Evolutionary conservation across 768 basidiomycete genomes (phyloP).

Genomic region (Mycena albidolilacea): DNA sequence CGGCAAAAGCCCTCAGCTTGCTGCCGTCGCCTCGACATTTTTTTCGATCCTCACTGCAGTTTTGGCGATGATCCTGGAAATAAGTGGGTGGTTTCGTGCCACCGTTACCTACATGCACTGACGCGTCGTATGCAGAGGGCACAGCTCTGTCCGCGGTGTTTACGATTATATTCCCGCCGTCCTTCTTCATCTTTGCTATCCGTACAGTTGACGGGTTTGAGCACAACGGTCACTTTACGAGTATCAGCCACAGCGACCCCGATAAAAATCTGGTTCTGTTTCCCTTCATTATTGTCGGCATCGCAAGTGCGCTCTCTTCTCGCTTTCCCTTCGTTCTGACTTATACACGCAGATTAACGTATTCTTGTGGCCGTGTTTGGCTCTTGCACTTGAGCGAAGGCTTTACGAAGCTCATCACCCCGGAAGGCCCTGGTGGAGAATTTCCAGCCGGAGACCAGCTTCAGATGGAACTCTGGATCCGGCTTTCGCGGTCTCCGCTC

Average conservation of each 20-base stretch:
- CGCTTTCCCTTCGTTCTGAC: not conserved
- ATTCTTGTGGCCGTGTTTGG: constrained; percentile 82
- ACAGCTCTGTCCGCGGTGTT: constrained; percentile 56
- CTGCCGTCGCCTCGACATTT: constrained; percentile 77
- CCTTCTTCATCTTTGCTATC: constrained; percentile 81
- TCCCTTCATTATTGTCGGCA: constrained; percentile 73
- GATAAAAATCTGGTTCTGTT: constrained; percentile 68
- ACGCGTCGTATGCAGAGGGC: constrained; percentile 39
- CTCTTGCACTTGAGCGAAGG: constrained; percentile 68
- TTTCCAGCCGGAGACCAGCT: constrained; percentile 51
- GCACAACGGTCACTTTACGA: constrained; percentile 67
- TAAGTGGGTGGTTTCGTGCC: constrained; percentile 3
- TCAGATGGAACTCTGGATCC: constrained; percentile 40
- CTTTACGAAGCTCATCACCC: constrained; percentile 73
- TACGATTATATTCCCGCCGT: constrained; percentile 81
- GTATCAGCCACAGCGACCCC: constrained; percentile 72
- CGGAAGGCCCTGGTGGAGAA: constrained; percentile 47
- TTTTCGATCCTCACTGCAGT: constrained; percentile 77
- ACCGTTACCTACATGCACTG: not conserved
- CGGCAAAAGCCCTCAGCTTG: constrained; percentile 80
- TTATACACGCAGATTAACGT: constrained; percentile 68
- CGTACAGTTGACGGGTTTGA: constrained; percentile 81
- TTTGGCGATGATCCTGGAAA: constrained; percentile 68
- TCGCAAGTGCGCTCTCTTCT: constrained; percentile 59
- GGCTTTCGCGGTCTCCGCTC: constrained; percentile 72